Evolutionary conservation across 2,329 filamentous ascomycete species (phyloP), one percentile per base, ranked within the genome.

Genomic region (Onygena corvina): DNA sequence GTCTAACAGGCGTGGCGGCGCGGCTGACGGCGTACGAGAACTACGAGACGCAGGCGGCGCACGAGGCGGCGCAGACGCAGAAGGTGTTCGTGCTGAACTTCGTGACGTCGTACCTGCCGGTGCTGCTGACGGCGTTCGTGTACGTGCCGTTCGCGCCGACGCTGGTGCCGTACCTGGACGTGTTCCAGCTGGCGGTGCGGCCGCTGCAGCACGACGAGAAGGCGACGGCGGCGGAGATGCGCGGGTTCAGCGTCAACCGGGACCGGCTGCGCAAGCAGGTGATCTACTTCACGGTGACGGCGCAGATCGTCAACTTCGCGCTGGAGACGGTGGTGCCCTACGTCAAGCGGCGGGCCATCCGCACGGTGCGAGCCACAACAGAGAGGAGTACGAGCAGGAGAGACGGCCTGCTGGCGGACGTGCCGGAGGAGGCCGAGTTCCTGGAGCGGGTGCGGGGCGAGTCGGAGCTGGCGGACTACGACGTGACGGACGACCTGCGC

Each of bases 81-180:
- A 98, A 98, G 71, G 84, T 94, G 29, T 96, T 98, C 60, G 81
- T 96, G 11, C 78, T 96, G 60, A 94, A 95, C 71, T 94, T 95
- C 67, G 90, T 96, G 67, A 94, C 88, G 4, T 94, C 89, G 0
- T 96, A 95, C 64, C 80, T 94, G 47, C 85, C 87, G 1, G 82
- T 93, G n/a, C 82, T 94, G 61, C 76, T 96, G 14, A 95, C 89
- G 0, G 86, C 89, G 0, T 96, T 95, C 58, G 80, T 95, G 54
- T 96, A 95, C 60, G 86, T 94, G 16, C 90, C 90, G 0, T 96
- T 96, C 59, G 90, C 86, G 11, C 79, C 81, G 52, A 67, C 87
- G 40, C 78, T 98, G 8, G 80, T 92, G 0, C 90, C 92, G 0
- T 84, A 93, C 61, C 78, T 98, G 3, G 81, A 94, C 58, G 70